Evolutionary conservation across 108 stramenopile genomes (phyloP).

Genomic region (Fistulifera pelliculosa): DNA sequence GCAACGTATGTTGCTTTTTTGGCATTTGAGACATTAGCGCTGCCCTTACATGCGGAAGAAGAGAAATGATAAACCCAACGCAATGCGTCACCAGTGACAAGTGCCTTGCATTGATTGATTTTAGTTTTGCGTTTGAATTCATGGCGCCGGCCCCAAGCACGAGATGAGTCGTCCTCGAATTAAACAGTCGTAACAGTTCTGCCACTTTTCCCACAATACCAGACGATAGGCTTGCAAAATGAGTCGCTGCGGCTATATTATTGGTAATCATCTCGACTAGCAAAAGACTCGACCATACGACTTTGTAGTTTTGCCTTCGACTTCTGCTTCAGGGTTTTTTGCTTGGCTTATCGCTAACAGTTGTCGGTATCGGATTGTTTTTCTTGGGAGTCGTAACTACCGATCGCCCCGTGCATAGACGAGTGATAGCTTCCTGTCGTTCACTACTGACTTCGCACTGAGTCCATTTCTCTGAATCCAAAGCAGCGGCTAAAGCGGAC

Average conservation of each 20-base stretch:
- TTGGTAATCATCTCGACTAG: conserved; percentile 85
- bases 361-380: too few species aligned
- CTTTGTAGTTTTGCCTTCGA: conserved; percentile 83
- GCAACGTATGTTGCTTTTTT: conserved; percentile 81
- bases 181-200: conserved; percentile 87
- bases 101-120: conserved; percentile 93
- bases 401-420: conserved; percentile 72
- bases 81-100: conserved; percentile 88
- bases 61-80: conserved; percentile 69
- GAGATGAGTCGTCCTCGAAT: conserved; percentile 83
- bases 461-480: conserved; percentile 92
- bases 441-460: conserved; percentile 82
- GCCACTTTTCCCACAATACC: conserved; percentile 80
- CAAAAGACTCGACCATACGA: conserved; percentile 91
- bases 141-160: conserved; percentile 92
- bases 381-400: conserved; percentile 19
- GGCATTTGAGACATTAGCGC: conserved; percentile 90
- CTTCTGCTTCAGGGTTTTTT: conserved; percentile 64
- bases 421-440: conserved; percentile 60
- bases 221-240: conserved; percentile 78
- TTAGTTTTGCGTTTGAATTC: conserved; percentile 80
- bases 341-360: conserved; percentile 9
- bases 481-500: conserved; percentile 68
- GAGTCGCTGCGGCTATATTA: conserved; percentile 73
- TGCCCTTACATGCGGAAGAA: conserved; percentile 88